Percentiles rank a stretch among this genome's conserved stretches.
Evolutionary conservation across 2,329 filamentous ascomycete genomes (phyloP).

Genomic region (Ceratocystis diversiconidia): DNA sequence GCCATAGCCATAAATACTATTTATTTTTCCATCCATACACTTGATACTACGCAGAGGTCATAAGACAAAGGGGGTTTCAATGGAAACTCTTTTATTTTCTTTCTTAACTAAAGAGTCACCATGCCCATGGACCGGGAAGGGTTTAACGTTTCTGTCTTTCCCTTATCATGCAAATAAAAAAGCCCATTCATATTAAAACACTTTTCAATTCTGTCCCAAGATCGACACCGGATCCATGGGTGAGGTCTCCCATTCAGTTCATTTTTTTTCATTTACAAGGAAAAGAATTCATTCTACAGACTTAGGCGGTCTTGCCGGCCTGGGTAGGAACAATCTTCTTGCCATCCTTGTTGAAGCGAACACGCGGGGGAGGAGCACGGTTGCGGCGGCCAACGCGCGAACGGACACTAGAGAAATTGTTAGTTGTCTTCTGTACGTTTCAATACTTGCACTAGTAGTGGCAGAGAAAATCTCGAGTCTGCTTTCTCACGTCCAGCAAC

Average conservation of each 20-base stretch:
- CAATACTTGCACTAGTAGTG: background rate
- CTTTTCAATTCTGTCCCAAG: constrained; percentile 16
- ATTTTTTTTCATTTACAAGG: background rate
- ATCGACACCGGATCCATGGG: constrained; percentile 16
- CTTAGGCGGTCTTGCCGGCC: constrained; percentile 45
- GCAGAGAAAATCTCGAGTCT: background rate
- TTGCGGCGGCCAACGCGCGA: constrained; percentile 95
- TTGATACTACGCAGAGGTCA: too few relatives aligned
- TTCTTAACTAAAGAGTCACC: constrained; percentile 7
- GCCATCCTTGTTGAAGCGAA: constrained; percentile 99
- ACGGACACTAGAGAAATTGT: constrained; percentile 57
- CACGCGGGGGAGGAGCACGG: constrained; percentile 91
- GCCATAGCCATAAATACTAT: too few relatives aligned
- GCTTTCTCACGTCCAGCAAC: background rate
- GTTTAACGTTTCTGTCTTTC: constrained; percentile 12
- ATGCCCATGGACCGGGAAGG: constrained; percentile 12
- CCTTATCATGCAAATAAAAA: constrained; percentile 7
- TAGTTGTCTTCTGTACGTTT: constrained; percentile 28
- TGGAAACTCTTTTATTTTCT: constrained; percentile 1
- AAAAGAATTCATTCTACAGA: background rate
- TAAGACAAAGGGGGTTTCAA: background rate
- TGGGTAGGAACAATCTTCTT: constrained; percentile 96
- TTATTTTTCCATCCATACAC: too few relatives aligned
- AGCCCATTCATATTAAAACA: background rate
- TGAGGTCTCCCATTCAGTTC: constrained; percentile 4